phyloP scores from a whole-genome alignment of 495 filamentous ascomycete genomes.

The Massariosphaeria phaeospora region DNA sequence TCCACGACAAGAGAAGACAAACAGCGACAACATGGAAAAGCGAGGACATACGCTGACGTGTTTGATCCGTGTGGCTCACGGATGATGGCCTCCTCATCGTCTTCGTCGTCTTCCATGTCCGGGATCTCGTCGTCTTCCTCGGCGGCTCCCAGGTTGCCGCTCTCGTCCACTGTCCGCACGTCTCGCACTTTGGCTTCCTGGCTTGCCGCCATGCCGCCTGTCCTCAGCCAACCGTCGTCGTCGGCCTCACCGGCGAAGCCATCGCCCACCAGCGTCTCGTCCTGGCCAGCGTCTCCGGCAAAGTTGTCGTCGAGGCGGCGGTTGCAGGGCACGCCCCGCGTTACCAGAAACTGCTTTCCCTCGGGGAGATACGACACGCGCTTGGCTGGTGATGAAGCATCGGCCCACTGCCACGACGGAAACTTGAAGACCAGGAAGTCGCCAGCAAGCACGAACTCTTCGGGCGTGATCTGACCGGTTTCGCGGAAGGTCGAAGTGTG shows the following conservation, averaged over 20 bases:
- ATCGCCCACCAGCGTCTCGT: constrained; percentile 78
- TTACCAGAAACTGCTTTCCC: constrained; percentile 93
- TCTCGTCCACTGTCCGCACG: constrained; percentile 80
- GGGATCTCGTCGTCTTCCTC: constrained; percentile 80
- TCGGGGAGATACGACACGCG: constrained; percentile 77
- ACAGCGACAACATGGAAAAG: no score
- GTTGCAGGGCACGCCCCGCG: constrained; percentile 88
- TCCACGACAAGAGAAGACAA: not conserved
- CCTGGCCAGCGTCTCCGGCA: constrained; percentile 75
- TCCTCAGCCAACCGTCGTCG: constrained; percentile 88
- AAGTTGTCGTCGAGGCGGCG: constrained; percentile 89
- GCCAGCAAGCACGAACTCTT: constrained; percentile 92
- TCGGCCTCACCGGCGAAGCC: constrained; percentile 55
- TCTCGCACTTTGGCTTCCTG: constrained; percentile 71
- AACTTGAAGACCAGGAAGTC: constrained; percentile 99
- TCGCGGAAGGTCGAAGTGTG: constrained; percentile 89
- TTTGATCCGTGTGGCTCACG: constrained; percentile 59
- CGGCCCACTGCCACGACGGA: constrained; percentile 96
- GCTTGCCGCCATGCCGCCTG: constrained; percentile 67
- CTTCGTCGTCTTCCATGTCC: constrained; percentile 96
- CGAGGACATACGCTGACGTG: constrained; percentile 63
- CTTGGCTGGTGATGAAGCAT: constrained; percentile 70
- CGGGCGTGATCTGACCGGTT: constrained; percentile 92
- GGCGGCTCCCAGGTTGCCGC: constrained; percentile 67
- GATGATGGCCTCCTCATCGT: constrained; percentile 97